Conservation (phyloP, 768 basidiomycete genomes). For the Psilocybe azurescens region DNA sequence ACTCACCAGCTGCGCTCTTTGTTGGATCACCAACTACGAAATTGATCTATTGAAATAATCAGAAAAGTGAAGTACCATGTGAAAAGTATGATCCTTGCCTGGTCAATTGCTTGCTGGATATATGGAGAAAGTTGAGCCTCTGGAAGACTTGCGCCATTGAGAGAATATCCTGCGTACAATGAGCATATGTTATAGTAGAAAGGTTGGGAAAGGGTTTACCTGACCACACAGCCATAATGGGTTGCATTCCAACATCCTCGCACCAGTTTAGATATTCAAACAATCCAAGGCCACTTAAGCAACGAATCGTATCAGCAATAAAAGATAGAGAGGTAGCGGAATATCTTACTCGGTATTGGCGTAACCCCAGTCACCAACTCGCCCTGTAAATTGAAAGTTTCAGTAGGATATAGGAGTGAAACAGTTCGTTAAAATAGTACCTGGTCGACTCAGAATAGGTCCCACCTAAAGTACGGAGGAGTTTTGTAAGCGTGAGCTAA, state of each 20-base stretch:
- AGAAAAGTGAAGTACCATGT: not conserved
- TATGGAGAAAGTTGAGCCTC: conserved; percentile 9
- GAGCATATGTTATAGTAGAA: no score
- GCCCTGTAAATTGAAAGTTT: conserved; percentile 33
- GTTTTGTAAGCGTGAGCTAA: not conserved
- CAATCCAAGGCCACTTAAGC: conserved; percentile 55
- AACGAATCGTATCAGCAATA: not conserved
- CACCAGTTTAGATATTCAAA: conserved; percentile 63
- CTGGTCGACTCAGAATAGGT: conserved; percentile 26
- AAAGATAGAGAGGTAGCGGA: no score
- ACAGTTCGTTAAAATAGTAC: no score
- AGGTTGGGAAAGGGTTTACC: conserved; percentile 29
- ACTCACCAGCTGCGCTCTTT: conserved; percentile 8
- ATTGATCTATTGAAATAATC: conserved; percentile 3
- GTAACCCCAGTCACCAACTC: conserved; percentile 68
- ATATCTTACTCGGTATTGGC: conserved; percentile 59
- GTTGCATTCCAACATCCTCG: conserved; percentile 63
- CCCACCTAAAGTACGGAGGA: no score
- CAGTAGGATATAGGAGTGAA: no score
- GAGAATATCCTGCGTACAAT: conserved; percentile 5
- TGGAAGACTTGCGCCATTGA: conserved; percentile 8
- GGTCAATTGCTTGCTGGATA: conserved; percentile 15
- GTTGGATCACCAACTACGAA: conserved; percentile 26
- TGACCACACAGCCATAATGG: conserved; percentile 71
- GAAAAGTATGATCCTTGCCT: not conserved